Conservation (phyloP, 345 rosid species). For the Microcos paniculata region DNA sequence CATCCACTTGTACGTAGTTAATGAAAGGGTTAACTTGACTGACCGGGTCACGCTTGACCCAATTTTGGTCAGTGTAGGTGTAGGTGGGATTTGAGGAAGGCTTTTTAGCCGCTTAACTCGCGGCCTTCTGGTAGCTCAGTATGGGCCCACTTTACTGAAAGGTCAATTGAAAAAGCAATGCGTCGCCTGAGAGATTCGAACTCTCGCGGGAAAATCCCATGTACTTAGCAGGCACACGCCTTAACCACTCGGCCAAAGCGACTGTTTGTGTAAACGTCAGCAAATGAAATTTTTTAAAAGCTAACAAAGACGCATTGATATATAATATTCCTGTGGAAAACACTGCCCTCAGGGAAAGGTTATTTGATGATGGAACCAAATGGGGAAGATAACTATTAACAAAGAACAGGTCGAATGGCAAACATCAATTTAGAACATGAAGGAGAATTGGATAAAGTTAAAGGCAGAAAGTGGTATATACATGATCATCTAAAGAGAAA, state of each 20-base stretch:
- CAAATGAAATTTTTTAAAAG: too few species aligned
- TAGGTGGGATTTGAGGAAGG: background rate
- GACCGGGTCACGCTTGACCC: background rate
- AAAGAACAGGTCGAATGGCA: background rate
- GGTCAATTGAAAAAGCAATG: background rate
- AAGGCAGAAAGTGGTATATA: too few species aligned
- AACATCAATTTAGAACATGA: too few species aligned
- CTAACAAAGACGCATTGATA: too few species aligned
- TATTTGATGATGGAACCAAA: background rate
- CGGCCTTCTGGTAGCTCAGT: background rate
- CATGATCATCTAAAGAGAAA: background rate
- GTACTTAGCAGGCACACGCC: conserved; percentile 87
- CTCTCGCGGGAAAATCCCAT: conserved; percentile 82
- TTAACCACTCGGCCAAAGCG: conserved; percentile 90
- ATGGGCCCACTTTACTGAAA: background rate
- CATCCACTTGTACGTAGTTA: background rate
- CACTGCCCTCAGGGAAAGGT: conserved; percentile 57
- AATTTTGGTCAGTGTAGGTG: background rate
- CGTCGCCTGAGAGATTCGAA: conserved; percentile 76
- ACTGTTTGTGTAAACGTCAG: conserved; percentile 49
- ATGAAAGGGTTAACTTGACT: background rate
- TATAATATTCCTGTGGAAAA: too few species aligned
- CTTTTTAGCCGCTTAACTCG: background rate
- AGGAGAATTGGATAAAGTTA: too few species aligned
- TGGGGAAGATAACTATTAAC: background rate